A percentile compares a stretch with the other conserved stretches of the same genome.
Conservation (phyloP, 805 yeast species). For the Hanseniaspora clermontiae region DNA sequence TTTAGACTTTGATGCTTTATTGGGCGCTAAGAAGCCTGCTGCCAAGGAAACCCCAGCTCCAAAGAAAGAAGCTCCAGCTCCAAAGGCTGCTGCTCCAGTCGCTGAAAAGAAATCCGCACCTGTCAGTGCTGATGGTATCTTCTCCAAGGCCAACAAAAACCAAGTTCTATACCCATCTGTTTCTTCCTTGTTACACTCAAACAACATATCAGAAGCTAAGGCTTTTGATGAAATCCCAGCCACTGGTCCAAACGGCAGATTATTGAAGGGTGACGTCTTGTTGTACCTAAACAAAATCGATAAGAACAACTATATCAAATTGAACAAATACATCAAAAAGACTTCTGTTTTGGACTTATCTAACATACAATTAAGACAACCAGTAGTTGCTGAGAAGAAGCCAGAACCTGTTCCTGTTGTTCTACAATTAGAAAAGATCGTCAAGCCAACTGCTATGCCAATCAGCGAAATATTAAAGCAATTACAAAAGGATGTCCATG, state of each 20-base stretch:
- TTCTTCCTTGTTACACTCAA: conserved; percentile 44
- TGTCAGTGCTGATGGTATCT: conserved; percentile 15
- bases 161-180: conserved; percentile 76
- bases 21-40: conserved; percentile 18
- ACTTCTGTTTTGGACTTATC: conserved; percentile 60
- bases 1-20: conserved; percentile 43
- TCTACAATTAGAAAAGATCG: conserved; percentile 18
- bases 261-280: conserved; percentile 82
- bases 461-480: neutral
- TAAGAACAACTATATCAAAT: conserved; percentile 36
- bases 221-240: conserved; percentile 65
- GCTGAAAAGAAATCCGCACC: conserved; percentile 14
- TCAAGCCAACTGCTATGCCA: conserved; percentile 15
- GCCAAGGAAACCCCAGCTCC: conserved; percentile 19
- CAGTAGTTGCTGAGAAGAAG: conserved; percentile 20
- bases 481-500: conserved; percentile 6
- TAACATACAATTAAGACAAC: conserved; percentile 37
- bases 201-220: conserved; percentile 53
- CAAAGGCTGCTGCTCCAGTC: conserved; percentile 15
- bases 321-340: conserved; percentile 45
- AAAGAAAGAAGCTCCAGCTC: conserved; percentile 13
- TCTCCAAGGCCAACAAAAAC: conserved; percentile 42
- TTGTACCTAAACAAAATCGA: conserved; percentile 69
- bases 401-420: conserved; percentile 18
- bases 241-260: conserved; percentile 78